These are phyloP conservation scores for Geranomyces michiganensis DNA, from an alignment of 192 early-diverging fungal species.

Conservation along the genomic window DNA sequence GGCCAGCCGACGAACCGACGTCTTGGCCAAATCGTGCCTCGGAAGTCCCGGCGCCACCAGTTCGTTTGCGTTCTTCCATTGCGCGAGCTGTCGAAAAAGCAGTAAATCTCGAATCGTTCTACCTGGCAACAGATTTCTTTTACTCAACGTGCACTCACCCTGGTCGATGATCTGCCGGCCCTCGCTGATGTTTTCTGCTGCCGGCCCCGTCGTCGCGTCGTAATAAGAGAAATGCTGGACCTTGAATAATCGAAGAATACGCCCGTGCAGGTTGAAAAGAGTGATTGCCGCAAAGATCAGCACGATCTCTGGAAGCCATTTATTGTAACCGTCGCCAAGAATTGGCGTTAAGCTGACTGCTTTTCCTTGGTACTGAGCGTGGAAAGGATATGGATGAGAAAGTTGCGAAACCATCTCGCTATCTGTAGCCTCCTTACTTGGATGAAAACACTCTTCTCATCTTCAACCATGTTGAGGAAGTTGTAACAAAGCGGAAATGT, in stretches of 20 bases:
- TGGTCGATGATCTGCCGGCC: constrained; percentile 54
- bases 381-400: not conserved
- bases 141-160: constrained; percentile 29
- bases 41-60: not conserved
- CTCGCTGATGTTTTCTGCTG: constrained; percentile 42
- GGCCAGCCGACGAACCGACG: constrained; percentile 1
- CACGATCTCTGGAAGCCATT: constrained; percentile 85
- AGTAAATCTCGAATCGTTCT: not conserved
- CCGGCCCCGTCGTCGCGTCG: constrained; percentile 23
- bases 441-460: constrained; percentile 52
- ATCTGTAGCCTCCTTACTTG: constrained; percentile 33
- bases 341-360: constrained; percentile 86
- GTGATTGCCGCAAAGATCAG: constrained; percentile 75
- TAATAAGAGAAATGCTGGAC: constrained; percentile 44
- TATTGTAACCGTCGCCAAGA: constrained; percentile 83
- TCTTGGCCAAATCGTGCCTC: not conserved
- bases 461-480: constrained; percentile 74
- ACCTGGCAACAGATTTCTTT: not conserved
- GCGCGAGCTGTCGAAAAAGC: constrained; percentile 17
- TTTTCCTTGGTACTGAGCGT: constrained; percentile 54
- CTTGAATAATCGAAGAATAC: constrained; percentile 70
- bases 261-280: constrained; percentile 81
- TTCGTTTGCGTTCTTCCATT: constrained; percentile 30
- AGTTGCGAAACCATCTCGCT: not conserved
- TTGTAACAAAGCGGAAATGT: constrained; percentile 91